Evolutionary conservation across 129 eudicot genomes (phyloP).

Genomic region (Logfia minima): DNA sequence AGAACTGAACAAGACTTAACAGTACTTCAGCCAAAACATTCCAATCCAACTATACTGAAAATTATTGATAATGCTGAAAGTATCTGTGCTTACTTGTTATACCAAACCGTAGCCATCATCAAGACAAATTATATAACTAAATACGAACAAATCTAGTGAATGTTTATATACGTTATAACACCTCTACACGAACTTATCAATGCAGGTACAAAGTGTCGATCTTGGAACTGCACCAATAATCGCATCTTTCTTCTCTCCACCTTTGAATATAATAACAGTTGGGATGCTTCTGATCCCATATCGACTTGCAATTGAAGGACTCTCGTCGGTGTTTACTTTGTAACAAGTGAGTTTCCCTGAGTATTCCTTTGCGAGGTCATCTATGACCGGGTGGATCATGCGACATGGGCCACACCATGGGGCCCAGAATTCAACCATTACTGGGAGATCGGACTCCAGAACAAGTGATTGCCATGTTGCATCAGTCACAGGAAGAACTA

Average conservation of each 20-base stretch:
- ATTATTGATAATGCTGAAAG: slow-evolving; percentile 27
- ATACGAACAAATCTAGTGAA: slow-evolving; percentile 28
- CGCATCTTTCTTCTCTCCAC: slow-evolving; percentile 93
- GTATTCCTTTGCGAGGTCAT: slow-evolving; percentile 74
- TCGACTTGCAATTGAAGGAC: slow-evolving; percentile 66
- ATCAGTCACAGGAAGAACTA: slow-evolving; percentile 62
- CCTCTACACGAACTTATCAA: slow-evolving; percentile 70
- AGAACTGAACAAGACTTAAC: not conserved
- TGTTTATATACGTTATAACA: slow-evolving; percentile 11
- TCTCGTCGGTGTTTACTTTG: slow-evolving; percentile 90
- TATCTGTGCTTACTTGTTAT: slow-evolving; percentile 29
- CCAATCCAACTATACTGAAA: slow-evolving; percentile 48
- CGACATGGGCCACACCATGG: slow-evolving; percentile 99
- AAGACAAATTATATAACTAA: slow-evolving; percentile 21
- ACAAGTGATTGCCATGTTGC: slow-evolving; percentile 65
- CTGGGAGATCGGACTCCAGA: slow-evolving; percentile 53
- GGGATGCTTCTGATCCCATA: slow-evolving; percentile 97
- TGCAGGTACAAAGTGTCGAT: slow-evolving; percentile 56
- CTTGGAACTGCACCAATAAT: slow-evolving; percentile 95
- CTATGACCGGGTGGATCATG: slow-evolving; percentile 86
- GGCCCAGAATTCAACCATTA: slow-evolving; percentile 96
- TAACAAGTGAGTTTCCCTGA: slow-evolving; percentile 76
- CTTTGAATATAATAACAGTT: slow-evolving; percentile 80
- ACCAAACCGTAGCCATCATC: slow-evolving; percentile 29
- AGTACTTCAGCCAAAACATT: slow-evolving; percentile 24